phyloP scores from a whole-genome alignment of 2,329 filamentous ascomycete genomes.

The Aureobasidium pullulans region DNA sequence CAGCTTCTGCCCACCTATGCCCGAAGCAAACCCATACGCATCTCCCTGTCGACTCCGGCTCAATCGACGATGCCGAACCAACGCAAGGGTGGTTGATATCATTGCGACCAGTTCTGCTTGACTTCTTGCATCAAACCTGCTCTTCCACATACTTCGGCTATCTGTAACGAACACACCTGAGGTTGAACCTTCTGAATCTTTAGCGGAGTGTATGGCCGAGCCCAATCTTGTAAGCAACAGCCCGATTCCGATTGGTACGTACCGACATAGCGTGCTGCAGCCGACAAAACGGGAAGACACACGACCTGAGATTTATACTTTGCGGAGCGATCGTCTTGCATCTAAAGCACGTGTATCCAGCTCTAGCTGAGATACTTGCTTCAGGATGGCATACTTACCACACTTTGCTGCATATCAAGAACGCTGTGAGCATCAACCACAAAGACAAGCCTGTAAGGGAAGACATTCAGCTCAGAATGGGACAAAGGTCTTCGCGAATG shows the following conservation, averaged over 20 bases:
- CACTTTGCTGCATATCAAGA: background rate
- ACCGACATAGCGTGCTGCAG: background rate
- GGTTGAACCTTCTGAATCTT: background rate
- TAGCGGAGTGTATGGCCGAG: background rate
- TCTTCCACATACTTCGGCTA: no score
- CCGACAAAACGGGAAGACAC: background rate
- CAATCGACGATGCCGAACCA: no score
- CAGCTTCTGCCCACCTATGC: no score
- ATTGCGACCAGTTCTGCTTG: no score
- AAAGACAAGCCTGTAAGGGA: no score
- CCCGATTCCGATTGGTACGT: background rate
- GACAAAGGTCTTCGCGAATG: background rate
- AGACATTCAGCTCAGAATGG: background rate
- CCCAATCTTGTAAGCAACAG: background rate
- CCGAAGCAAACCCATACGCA: no score
- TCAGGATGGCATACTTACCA: background rate
- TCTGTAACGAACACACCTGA: no score
- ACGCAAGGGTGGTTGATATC: no score
- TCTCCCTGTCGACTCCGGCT: no score
- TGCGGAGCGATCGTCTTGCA: background rate
- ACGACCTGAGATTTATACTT: background rate
- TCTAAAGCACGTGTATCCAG: background rate
- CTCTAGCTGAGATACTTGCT: background rate
- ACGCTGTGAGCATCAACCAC: background rate
- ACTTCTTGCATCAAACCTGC: no score